These are phyloP conservation scores for Colletotrichum sp. DNA, from an alignment of 2,329 filamentous ascomycete genomes.

Conservation along the genomic window DNA sequence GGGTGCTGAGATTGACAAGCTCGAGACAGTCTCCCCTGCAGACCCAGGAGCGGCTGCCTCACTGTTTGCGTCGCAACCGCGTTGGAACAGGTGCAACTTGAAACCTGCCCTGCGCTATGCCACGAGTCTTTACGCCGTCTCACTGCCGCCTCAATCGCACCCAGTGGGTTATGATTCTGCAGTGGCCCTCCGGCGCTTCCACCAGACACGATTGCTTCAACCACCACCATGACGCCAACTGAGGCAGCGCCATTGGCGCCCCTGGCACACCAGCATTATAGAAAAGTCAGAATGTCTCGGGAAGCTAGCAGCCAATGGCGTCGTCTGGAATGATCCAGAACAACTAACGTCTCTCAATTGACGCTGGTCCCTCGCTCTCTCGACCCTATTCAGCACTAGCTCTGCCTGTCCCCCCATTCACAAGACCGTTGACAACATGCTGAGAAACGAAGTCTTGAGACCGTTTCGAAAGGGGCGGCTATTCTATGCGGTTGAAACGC, in stretches of 20 bases:
- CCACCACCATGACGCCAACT: neutral
- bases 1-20: neutral
- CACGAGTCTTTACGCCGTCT: conserved; percentile 6
- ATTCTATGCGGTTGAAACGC: neutral
- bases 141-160: neutral
- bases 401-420: neutral
- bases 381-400: conserved; percentile 9
- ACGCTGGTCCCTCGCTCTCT: neutral
- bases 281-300: conserved; percentile 5
- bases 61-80: neutral
- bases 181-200: neutral
- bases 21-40: neutral
- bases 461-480: neutral
- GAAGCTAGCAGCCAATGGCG: neutral
- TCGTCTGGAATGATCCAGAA: neutral
- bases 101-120: neutral
- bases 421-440: neutral
- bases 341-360: neutral
- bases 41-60: neutral
- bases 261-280: neutral
- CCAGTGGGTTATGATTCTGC: neutral
- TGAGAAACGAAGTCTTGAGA: neutral
- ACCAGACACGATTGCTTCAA: neutral
- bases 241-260: neutral
- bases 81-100: neutral